Evolutionary conservation across 257 asterid genomes (phyloP), one percentile per base, ranked within the genome.

Genomic region (Solanum arcanum): DNA sequence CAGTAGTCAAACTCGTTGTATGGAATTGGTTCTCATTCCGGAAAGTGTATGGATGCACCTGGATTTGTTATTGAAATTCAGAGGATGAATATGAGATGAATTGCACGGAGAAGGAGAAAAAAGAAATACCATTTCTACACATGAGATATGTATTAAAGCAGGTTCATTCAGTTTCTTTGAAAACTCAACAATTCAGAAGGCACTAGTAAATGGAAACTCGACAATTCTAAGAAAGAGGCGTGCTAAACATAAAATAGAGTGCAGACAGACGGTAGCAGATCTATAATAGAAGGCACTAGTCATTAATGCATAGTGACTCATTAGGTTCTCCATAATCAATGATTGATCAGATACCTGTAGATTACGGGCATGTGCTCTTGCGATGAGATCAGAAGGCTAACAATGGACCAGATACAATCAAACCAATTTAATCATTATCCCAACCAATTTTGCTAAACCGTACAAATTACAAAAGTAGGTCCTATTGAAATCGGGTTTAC

Each of bases 41-140:
- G 90, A 74, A 97, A 3, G 98, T 96, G 91, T 97, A 94, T 13
- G 99, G 99, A 73, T 97, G 99, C 87, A 97, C 98, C 99, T 97
- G 95, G 31, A 90, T 60, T 66, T 37, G 80, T 23, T 62, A 59
- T 44, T 52, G 82, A 25, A 73, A 52, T 4, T 41, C 33, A 82
- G 42, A 49, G 31, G 75, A 87, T 39, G 72, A 87, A 15, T 39
- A 15, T 49, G 31, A 47, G 68, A 80, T 47, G 85, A 86, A 83
- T 29, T 76, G 44, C 35, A 86, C 46, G 49, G 7, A 15, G 11
- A 60, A 35, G 75, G 70, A 74, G 46, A n/a, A 37, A 18, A 29
- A 13, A n/a, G 35, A 47, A 70, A 52, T 20, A 27, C 33, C 59
- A 72, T 21, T 27, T 46, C 44, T 47, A 76, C 12, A 29, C 60